Evolutionary conservation across 2,329 filamentous ascomycete genomes (phyloP).

Genomic region (Paecilomyces formosus): DNA sequence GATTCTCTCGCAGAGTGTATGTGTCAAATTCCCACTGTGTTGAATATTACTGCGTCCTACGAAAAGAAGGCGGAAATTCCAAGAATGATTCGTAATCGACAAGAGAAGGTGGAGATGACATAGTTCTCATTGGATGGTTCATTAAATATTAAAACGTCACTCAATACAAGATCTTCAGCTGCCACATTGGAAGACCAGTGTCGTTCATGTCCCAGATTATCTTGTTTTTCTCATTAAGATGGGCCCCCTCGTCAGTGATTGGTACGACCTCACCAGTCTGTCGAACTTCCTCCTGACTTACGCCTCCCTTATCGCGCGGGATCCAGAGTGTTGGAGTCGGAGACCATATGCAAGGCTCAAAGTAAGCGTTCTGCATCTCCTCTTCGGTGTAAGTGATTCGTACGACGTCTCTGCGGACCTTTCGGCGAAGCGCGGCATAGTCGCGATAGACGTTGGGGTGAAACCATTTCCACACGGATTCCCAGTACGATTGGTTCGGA

Average conservation of each 20-base stretch:
- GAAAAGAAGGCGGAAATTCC: too few relatives aligned
- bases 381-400: slow-evolving; percentile 56
- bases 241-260: slow-evolving; percentile 71
- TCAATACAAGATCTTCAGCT: slow-evolving; percentile 45
- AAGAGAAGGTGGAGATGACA: too few relatives aligned
- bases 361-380: slow-evolving; percentile 60
- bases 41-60: too few relatives aligned
- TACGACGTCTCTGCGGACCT: slow-evolving; percentile 54
- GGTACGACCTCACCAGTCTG: slow-evolving; percentile 64
- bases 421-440: slow-evolving; percentile 61
- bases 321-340: slow-evolving; percentile 69
- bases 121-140: background rate
- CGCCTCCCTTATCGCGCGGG: slow-evolving; percentile 64
- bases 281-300: slow-evolving; percentile 68
- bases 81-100: too few relatives aligned
- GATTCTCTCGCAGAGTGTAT: too few relatives aligned
- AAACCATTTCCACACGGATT: slow-evolving; percentile 38
- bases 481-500: slow-evolving; percentile 12
- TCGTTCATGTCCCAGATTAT: slow-evolving; percentile 54
- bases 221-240: slow-evolving; percentile 62
- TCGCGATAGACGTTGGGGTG: slow-evolving; percentile 70
- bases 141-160: background rate
- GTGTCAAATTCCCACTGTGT: too few relatives aligned
- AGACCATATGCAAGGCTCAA: slow-evolving; percentile 61
- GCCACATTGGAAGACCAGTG: slow-evolving; percentile 50